Base-by-base conservation (phyloP, 1,139 yeast genomes). In the Dujonia santamariae region DNA sequence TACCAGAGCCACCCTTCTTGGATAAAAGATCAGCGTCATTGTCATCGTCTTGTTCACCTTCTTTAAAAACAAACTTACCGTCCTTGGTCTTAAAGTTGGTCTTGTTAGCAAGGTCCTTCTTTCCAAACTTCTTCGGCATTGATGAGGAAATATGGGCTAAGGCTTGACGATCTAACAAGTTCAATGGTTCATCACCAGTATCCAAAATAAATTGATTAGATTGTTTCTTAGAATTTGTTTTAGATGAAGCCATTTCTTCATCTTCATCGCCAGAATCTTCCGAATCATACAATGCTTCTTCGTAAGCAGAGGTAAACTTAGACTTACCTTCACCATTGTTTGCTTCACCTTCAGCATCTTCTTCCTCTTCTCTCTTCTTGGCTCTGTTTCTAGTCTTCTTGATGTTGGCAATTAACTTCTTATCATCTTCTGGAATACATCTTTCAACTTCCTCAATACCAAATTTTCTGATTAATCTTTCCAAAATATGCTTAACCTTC, bases 401-500 rank as follows among this genome's bases (percentile, higher is more conserved):
- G 51, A 92, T 90, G 55, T 90, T 90, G 20, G 80, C 75, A 42
- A 92, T 74, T 50, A 94, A 69, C 57, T 85, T 90, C 53, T 66
- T 71, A 54, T 94, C 97, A 38, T 81, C 90, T 55, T 66, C 96
- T 12, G 99, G 99, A 62, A 92, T 88, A 34, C 79, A 78, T 35
- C 66, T 66, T 53, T 85, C 96, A 37, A 92, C 75, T 25, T 67
- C 75, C 25, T 88, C 97, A 44, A 78, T 75, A 13, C 98, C 97
- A 54, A 86, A 88, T 52, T 88, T 81, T 58, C 98, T 78, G 37
- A 92, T 77, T 51, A 92, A 68, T 52, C 98, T 78, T 67, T 92
- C 98, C 43, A 92, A 69, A 41, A 92, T 84, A 53, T 92, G 97
- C 64, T 87, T 87, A 28, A 92, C 94, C 60, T 86, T 90, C 19